Evolutionary conservation across 2,329 filamentous ascomycete genomes (phyloP).

Genomic region (Acrodontium crateriforme): DNA sequence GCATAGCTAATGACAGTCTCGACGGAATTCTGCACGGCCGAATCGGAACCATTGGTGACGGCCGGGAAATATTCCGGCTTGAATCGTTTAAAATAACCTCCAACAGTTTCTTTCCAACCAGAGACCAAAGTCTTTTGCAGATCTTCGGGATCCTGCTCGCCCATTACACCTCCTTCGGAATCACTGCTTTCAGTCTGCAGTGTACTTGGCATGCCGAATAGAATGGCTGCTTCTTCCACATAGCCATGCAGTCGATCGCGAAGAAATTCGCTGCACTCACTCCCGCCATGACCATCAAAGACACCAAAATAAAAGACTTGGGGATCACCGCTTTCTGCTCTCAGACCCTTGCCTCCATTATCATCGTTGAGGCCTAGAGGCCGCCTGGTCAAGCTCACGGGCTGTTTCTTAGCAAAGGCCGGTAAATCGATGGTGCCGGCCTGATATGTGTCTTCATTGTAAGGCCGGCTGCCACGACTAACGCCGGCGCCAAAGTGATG

Average conservation of each 20-base stretch:
- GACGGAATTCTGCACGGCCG: slow-evolving; percentile 37
- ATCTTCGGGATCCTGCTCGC: slow-evolving; percentile 48
- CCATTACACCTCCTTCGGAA: slow-evolving; percentile 29
- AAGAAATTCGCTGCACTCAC: slow-evolving; percentile 76
- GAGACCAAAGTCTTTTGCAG: slow-evolving; percentile 59
- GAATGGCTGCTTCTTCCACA: slow-evolving; percentile 64
- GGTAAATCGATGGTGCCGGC: slow-evolving; percentile 88
- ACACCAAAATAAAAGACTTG: slow-evolving; percentile 97
- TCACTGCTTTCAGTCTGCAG: slow-evolving; percentile 36
- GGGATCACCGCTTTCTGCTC: slow-evolving; percentile 71
- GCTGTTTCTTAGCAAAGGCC: slow-evolving; percentile 74
- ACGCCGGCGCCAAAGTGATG: slow-evolving; percentile 82
- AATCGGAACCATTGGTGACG: slow-evolving; percentile 5
- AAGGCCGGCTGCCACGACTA: slow-evolving; percentile 66
- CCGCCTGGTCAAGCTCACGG: slow-evolving; percentile 44
- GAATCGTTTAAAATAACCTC: slow-evolving; percentile 90
- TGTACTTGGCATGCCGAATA: slow-evolving; percentile 68
- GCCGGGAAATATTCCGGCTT: slow-evolving; percentile 56
- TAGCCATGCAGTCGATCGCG: slow-evolving; percentile 75
- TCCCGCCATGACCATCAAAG: slow-evolving; percentile 90
- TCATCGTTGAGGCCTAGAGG: slow-evolving; percentile 11
- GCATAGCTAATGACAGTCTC: slow-evolving; percentile 79
- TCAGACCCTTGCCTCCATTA: slow-evolving; percentile 39
- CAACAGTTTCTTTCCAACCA: slow-evolving; percentile 71
- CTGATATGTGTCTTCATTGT: slow-evolving; percentile 91